Conservation (phyloP, 2,329 filamentous ascomycete genomes). For the Piedraia hortae region DNA sequence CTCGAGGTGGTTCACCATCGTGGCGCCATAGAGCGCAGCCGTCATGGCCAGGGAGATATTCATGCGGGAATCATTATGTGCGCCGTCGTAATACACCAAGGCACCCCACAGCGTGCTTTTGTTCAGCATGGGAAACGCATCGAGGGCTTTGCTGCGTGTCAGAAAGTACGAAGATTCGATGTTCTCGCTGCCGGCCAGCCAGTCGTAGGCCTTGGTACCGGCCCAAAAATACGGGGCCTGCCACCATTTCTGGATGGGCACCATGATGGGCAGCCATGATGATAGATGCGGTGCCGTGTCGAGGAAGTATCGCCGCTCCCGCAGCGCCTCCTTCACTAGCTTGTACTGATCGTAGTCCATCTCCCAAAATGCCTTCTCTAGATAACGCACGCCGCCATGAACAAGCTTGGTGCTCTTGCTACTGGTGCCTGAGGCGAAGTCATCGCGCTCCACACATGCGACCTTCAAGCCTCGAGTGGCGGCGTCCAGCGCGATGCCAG, state of each 20-base stretch:
- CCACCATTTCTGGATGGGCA: slow-evolving; percentile 61
- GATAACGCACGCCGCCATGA: slow-evolving; percentile 58
- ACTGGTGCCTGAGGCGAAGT: slow-evolving; percentile 58
- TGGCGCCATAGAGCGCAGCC: slow-evolving; percentile 61
- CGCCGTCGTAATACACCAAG: slow-evolving; percentile 74
- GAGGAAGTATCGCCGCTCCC: slow-evolving; percentile 60
- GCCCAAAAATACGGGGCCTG: slow-evolving; percentile 57
- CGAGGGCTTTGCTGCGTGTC: slow-evolving; percentile 60
- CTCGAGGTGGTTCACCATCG: slow-evolving; percentile 59
- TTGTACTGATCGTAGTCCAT: slow-evolving; percentile 55
- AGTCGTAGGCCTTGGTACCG: slow-evolving; percentile 59
- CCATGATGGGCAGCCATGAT: slow-evolving; percentile 56
- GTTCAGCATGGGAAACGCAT: slow-evolving; percentile 73
- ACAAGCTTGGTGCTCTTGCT: slow-evolving; percentile 74
- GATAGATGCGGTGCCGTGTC: slow-evolving; percentile 62
- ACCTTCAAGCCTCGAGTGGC: slow-evolving; percentile 55
- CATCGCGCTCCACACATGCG: slow-evolving; percentile 55
- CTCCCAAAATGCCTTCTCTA: slow-evolving; percentile 69
- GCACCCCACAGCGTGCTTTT: slow-evolving; percentile 52
- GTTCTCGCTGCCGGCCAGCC: slow-evolving; percentile 60
- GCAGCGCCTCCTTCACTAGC: slow-evolving; percentile 54
- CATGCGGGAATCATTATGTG: slow-evolving; percentile 81
- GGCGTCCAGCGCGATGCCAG: slow-evolving; percentile 57
- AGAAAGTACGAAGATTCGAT: slow-evolving; percentile 77
- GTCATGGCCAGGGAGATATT: slow-evolving; percentile 75